A percentile compares a stretch with the other conserved stretches of the same genome.
Conservation (phyloP, 2,329 filamentous ascomycete species). For the Pseudocercospora eumusae region DNA sequence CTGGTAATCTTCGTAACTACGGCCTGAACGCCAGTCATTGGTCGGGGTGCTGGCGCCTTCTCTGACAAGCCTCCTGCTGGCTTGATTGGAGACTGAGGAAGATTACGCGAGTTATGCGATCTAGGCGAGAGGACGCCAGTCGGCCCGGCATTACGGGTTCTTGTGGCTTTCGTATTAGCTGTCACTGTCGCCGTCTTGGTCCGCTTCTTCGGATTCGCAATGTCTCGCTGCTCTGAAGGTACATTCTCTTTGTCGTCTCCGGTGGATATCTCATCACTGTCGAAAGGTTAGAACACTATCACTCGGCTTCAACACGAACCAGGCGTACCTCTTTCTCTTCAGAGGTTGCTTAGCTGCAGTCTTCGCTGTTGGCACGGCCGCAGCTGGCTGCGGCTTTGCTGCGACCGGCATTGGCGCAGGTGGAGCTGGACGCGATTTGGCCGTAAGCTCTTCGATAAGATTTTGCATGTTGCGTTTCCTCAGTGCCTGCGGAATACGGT, state of each 20-base stretch:
- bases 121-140: slow-evolving; percentile 75
- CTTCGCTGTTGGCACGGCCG: slow-evolving; percentile 15
- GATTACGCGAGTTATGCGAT: slow-evolving; percentile 74
- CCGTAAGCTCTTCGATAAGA: slow-evolving; percentile 60
- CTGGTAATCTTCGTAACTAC: slow-evolving; percentile 57
- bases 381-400: slow-evolving; percentile 16
- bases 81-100: slow-evolving; percentile 55
- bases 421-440: slow-evolving; percentile 34
- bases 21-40: slow-evolving; percentile 15
- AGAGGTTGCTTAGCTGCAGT: slow-evolving; percentile 18
- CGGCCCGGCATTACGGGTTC: slow-evolving; percentile 37
- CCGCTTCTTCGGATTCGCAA: slow-evolving; percentile 71
- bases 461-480: slow-evolving; percentile 82
- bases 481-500: slow-evolving; percentile 79
- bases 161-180: slow-evolving; percentile 38
- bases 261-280: slow-evolving; percentile 61
- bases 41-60: slow-evolving; percentile 50
- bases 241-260: slow-evolving; percentile 78
- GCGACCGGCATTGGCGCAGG: slow-evolving; percentile 27
- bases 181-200: slow-evolving; percentile 39
- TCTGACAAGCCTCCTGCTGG: slow-evolving; percentile 40
- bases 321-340: slow-evolving; percentile 30
- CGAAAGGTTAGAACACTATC: slow-evolving; percentile 25
- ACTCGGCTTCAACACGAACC: not conserved
- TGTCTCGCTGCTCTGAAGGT: slow-evolving; percentile 42